Evolutionary conservation across 495 filamentous ascomycete species (phyloP).

Genomic region (Evernia prunastri): DNA sequence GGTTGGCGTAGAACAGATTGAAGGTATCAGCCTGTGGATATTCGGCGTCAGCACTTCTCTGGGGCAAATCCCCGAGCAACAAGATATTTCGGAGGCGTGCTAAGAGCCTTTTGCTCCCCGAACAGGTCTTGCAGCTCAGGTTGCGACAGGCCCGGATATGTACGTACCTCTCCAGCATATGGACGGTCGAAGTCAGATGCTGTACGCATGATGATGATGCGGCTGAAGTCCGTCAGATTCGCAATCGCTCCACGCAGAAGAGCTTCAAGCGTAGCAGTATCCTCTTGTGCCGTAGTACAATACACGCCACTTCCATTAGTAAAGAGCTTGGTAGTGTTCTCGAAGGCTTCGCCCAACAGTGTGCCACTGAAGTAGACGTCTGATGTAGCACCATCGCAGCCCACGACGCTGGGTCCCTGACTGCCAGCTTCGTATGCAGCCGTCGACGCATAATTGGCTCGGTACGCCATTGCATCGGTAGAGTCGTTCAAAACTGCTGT

Average conservation of each 20-base stretch:
- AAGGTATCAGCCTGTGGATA: slow-evolving; percentile 33
- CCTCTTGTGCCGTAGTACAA: slow-evolving; percentile 68
- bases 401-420: slow-evolving; percentile 49
- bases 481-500: slow-evolving; percentile 53
- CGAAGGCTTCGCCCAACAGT: slow-evolving; percentile 55
- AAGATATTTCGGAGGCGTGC: not conserved
- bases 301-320: slow-evolving; percentile 65
- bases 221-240: slow-evolving; percentile 56
- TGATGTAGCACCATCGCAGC: slow-evolving; percentile 62
- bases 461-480: slow-evolving; percentile 47
- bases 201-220: slow-evolving; percentile 68
- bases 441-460: slow-evolving; percentile 48
- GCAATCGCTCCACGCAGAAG: slow-evolving; percentile 52
- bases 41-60: not conserved
- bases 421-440: slow-evolving; percentile 46
- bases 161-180: slow-evolving; percentile 43
- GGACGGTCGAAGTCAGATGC: slow-evolving; percentile 68
- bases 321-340: slow-evolving; percentile 55
- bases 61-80: not conserved
- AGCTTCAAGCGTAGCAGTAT: slow-evolving; percentile 65
- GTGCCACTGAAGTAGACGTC: slow-evolving; percentile 67
- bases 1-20: slow-evolving; percentile 52
- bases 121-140: not conserved
- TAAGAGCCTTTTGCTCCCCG: not conserved
- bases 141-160: not conserved